Evolutionary conservation across 768 basidiomycete species (phyloP).

Genomic region (Termitomyces sp.): DNA sequence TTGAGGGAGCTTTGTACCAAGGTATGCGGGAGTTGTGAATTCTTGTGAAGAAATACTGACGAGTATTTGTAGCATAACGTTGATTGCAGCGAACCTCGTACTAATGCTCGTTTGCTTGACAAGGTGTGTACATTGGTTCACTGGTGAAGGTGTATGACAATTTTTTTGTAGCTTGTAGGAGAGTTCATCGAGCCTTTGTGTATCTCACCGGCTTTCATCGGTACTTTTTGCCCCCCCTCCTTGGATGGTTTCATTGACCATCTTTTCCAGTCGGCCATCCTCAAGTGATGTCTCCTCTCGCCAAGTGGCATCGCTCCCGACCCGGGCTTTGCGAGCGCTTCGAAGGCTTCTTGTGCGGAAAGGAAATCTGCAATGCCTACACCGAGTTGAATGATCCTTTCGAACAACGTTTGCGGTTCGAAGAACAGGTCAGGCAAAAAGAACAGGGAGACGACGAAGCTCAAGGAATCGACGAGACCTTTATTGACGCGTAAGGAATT

Average conservation of each 20-base stretch:
- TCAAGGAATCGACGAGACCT: slow-evolving; percentile 95
- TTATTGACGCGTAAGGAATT: slow-evolving; percentile 84
- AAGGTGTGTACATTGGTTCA: slow-evolving; percentile 46
- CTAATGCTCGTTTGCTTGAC: slow-evolving; percentile 91
- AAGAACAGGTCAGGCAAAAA: slow-evolving; percentile 93
- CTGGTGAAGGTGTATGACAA: not conserved
- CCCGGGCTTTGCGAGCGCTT: slow-evolving; percentile 98
- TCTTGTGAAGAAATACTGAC: not conserved
- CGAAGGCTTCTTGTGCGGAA: slow-evolving; percentile 96
- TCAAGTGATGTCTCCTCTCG: slow-evolving; percentile 98
- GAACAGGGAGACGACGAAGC: slow-evolving; percentile 97
- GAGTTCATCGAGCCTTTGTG: slow-evolving; percentile 98
- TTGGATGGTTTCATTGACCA: slow-evolving; percentile 2
- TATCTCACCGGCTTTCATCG: slow-evolving; percentile 94
- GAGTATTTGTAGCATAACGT: slow-evolving; percentile 69
- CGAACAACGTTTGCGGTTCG: slow-evolving; percentile 91
- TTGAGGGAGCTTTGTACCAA: slow-evolving; percentile 78
- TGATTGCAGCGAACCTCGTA: slow-evolving; percentile 93
- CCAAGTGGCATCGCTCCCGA: slow-evolving; percentile 97
- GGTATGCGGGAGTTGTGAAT: slow-evolving; percentile 37
- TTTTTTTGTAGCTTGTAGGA: slow-evolving; percentile 71
- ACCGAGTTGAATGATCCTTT: slow-evolving; percentile 99
- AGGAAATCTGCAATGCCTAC: slow-evolving; percentile 98
- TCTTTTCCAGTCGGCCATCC: slow-evolving; percentile 79
- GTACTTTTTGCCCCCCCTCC: slow-evolving; percentile 30